Percentiles rank a stretch among this genome's conserved stretches.
These are phyloP conservation scores for Phytophthora sojae DNA, from an alignment of 352 stramenopile genomes.

Conservation along the genomic window DNA sequence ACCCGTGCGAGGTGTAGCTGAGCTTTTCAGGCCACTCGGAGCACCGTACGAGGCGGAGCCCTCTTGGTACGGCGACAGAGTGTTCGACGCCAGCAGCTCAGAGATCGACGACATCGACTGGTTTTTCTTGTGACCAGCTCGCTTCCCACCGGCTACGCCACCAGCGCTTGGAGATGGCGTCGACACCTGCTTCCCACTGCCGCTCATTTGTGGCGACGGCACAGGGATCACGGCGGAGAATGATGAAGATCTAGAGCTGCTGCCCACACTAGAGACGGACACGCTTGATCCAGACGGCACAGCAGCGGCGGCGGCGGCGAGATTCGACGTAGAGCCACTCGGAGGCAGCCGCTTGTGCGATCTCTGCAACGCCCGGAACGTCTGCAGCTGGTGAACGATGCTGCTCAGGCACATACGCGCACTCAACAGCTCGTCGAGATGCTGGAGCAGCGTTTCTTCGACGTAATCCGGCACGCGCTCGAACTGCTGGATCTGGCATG, in stretches of 20 bases:
- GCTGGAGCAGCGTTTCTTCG: constrained; percentile 64
- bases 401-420: constrained; percentile 76
- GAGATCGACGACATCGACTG: constrained; percentile 91
- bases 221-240: constrained; percentile 43
- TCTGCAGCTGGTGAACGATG: constrained; percentile 75
- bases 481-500: constrained; percentile 84
- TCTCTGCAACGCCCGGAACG: constrained; percentile 68
- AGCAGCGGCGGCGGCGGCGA: constrained; percentile 18
- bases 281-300: constrained; percentile 38
- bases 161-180: constrained; percentile 38
- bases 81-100: constrained; percentile 71
- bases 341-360: constrained; percentile 45
- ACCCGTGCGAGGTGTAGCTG: constrained; percentile 69
- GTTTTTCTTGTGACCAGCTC: constrained; percentile 88
- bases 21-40: constrained; percentile 50
- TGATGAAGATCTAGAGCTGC: constrained; percentile 47
- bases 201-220: constrained; percentile 39
- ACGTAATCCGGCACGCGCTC: constrained; percentile 80
- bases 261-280: constrained; percentile 41
- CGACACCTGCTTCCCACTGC: constrained; percentile 42
- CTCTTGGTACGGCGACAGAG: constrained; percentile 71
- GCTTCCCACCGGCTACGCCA: constrained; percentile 52
- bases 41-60: constrained; percentile 45
- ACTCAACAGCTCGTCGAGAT: constrained; percentile 83
- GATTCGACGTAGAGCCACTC: constrained; percentile 40